Evolutionary conservation across 106 monocot species (phyloP), one percentile per base, ranked within the genome.

Genomic region (Amphibolis antarctica): DNA sequence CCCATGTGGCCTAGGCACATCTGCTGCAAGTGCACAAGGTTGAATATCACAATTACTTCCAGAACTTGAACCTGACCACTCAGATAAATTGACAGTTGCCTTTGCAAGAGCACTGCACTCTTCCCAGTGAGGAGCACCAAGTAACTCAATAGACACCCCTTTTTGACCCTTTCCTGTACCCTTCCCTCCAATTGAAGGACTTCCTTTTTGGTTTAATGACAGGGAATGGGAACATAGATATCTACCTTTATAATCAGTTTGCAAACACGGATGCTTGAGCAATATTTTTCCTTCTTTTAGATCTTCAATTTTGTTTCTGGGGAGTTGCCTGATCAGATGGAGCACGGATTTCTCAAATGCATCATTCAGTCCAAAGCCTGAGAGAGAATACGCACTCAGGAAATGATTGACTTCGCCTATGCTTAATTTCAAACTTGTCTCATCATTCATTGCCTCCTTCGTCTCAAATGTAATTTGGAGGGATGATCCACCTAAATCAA

Each of bases 401-500:
- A 87, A 84, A 76, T 90, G 90, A 19, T 51, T 85, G 42, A 76
- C 66, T 15, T 72, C 59, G 48, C 90, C 90, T 57, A 87, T 90
- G 23, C 66, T 86, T 67, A 90, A 71, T 69, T 73, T 84, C 59
- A 98, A 74, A 60, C 78, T 54, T 4, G 80, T 86, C 15, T 80
- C 82, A 69, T 80, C 82, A 47, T 75, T 66, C 29, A 73, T 59
- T 15, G 79, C 68, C 10, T 75, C 78, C 58, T 78, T 69, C 19
- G 73, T 90, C 67, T 98, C 90, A 67, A 98, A 98, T 46, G 96
- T 98, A 24, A 98, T 84, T 63, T 98, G 96, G 55, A 98, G 78
- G 14, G 96, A 98, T 30, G 96, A 98, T 62, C 96, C 96, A 46
- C 96, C 96, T 22, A 98, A 48, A 79, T 98, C 96, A 61, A 98